Evolutionary conservation across 768 basidiomycete genomes (phyloP).

Genomic region (Wakefieldia striispora): DNA sequence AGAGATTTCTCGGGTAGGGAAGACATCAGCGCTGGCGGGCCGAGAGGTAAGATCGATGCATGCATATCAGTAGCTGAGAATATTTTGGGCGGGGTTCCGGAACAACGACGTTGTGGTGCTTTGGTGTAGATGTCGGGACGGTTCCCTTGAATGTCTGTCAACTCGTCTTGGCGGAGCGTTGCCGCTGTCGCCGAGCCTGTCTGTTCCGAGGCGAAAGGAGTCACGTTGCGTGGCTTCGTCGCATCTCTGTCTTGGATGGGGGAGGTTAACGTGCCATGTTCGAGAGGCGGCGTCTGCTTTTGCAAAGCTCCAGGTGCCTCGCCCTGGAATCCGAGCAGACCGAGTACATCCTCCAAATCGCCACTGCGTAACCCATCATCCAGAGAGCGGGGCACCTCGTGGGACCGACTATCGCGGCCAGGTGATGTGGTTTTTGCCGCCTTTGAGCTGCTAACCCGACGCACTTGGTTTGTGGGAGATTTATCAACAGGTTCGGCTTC

Average conservation of each 20-base stretch:
- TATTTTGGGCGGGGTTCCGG: slow-evolving; percentile 1
- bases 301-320: not conserved
- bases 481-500: not conserved
- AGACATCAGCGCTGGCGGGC: slow-evolving; percentile 56
- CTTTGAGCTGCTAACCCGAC: slow-evolving; percentile 2
- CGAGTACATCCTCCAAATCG: not conserved
- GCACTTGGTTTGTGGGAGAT: not conserved
- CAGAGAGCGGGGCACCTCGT: not conserved
- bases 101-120: slow-evolving; percentile 15
- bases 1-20: slow-evolving; percentile 55
- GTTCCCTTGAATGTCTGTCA: not conserved
- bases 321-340: not conserved
- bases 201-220: slow-evolving; percentile 6
- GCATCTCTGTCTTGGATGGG: not conserved
- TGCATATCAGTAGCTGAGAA: slow-evolving; percentile 27
- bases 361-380: not conserved
- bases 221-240: slow-evolving; percentile 5
- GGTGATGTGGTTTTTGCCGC: not conserved
- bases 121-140: slow-evolving; percentile 17
- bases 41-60: slow-evolving; percentile 47
- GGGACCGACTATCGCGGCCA: not conserved
- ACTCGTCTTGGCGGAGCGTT: not conserved
- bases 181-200: not conserved
- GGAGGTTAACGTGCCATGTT: not conserved
- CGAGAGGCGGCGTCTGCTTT: not conserved